phyloP scores from a whole-genome alignment of 2,329 filamentous ascomycete genomes.

The Capronia coronata region DNA sequence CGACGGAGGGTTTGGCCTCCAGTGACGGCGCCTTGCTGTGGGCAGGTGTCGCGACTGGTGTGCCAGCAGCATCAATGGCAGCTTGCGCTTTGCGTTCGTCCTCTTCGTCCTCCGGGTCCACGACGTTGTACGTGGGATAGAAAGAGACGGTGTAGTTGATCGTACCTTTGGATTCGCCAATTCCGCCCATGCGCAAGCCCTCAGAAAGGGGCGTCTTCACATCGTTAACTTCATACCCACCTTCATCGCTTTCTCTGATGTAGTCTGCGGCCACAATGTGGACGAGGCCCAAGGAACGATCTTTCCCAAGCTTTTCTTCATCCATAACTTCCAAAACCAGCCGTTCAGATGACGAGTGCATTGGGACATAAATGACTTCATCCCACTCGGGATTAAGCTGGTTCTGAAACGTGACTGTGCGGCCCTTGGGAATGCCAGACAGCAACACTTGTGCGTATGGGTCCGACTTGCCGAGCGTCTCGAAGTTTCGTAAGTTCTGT shows the following conservation, averaged over 20 bases:
- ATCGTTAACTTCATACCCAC: conserved; percentile 74
- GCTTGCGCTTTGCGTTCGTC: conserved; percentile 37
- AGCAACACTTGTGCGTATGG: conserved; percentile 84
- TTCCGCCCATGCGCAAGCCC: conserved; percentile 66
- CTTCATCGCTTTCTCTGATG: conserved; percentile 64
- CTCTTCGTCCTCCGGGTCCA: conserved; percentile 69
- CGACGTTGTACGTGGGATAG: conserved; percentile 79
- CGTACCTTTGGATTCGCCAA: conserved; percentile 67
- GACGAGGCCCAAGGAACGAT: conserved; percentile 75
- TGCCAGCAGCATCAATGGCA: conserved; percentile 21
- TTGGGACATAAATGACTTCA: conserved; percentile 86
- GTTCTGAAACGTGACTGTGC: conserved; percentile 93
- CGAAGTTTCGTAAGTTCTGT: conserved; percentile 77
- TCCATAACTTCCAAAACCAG: conserved; percentile 94
- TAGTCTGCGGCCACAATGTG: conserved; percentile 75
- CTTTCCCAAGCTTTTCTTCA: conserved; percentile 82
- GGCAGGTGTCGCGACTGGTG: conserved; percentile 4
- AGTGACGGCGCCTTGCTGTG: conserved; percentile 25
- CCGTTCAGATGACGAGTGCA: conserved; percentile 78
- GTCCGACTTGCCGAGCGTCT: conserved; percentile 94
- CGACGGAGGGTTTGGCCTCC: conserved; percentile 16
- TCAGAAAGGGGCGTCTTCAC: conserved; percentile 62
- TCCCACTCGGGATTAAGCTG: conserved; percentile 94
- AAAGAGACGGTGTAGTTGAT: conserved; percentile 81
- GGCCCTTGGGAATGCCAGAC: conserved; percentile 81